Evolutionary conservation across 306 rosid species (phyloP).

Genomic region (Aeschynomene evenia): DNA sequence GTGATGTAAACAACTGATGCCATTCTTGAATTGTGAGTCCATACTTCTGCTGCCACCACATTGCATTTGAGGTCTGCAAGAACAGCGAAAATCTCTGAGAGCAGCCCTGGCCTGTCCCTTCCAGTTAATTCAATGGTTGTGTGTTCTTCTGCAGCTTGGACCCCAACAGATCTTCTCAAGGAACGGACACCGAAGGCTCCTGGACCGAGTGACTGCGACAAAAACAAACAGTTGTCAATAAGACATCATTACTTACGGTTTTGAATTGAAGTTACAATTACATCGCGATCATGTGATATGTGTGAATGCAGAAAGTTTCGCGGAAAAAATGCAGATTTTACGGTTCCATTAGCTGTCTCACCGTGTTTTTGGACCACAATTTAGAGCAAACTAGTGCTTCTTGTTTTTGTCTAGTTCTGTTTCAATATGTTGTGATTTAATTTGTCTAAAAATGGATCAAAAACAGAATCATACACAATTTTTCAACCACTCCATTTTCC

Average conservation of each 20-base stretch:
- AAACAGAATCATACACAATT: slow-evolving; percentile 1
- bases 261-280: background rate
- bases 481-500: background rate
- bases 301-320: background rate
- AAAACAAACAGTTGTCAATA: slow-evolving; percentile 14
- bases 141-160: slow-evolving; percentile 72
- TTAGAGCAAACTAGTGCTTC: background rate
- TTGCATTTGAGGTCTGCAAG: slow-evolving; percentile 91
- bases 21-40: slow-evolving; percentile 99
- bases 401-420: background rate
- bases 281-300: background rate
- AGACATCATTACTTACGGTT: slow-evolving; percentile 5
- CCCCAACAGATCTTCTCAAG: slow-evolving; percentile 88
- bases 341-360: background rate
- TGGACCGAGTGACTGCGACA: slow-evolving; percentile 79
- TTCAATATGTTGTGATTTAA: slow-evolving; percentile 19
- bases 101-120: slow-evolving; percentile 90
- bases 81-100: slow-evolving; percentile 96
- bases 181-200: slow-evolving; percentile 72
- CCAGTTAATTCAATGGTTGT: slow-evolving; percentile 90
- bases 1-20: slow-evolving; percentile 90
- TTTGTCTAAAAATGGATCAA: background rate
- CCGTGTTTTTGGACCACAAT: background rate
- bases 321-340: background rate
- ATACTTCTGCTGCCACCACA: slow-evolving; percentile 94